Evolutionary conservation across 768 basidiomycete genomes (phyloP).

Genomic region (Psilocybe tampanensis): DNA sequence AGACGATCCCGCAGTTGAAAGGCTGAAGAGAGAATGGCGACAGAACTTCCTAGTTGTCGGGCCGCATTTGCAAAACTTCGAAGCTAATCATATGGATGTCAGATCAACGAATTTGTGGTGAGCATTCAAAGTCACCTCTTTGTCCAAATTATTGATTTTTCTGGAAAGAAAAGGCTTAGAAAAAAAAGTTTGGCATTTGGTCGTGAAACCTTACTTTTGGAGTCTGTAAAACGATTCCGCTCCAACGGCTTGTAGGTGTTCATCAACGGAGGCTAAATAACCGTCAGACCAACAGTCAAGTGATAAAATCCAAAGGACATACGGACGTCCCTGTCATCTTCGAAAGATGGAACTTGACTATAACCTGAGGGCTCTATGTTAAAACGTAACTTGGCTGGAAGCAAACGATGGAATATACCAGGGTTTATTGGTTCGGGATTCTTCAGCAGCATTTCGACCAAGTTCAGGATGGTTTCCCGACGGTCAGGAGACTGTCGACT

Average conservation of each 20-base stretch:
- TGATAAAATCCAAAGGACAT: constrained; percentile 32
- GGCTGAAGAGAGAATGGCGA: constrained; percentile 74
- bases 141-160: constrained; percentile 63
- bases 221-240: constrained; percentile 68
- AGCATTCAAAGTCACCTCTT: constrained; percentile 45
- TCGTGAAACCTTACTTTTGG: constrained; percentile 46
- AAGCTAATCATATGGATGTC: constrained; percentile 41
- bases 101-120: not conserved
- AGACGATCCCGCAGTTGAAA: constrained; percentile 72
- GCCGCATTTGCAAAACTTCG: constrained; percentile 78
- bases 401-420: constrained; percentile 26
- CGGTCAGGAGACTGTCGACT: constrained; percentile 36
- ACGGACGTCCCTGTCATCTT: constrained; percentile 71
- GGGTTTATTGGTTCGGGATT: constrained; percentile 32
- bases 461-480: constrained; percentile 49
- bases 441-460: constrained; percentile 53
- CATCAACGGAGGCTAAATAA: constrained; percentile 60
- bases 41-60: constrained; percentile 75
- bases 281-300: not conserved
- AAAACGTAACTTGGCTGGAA: not conserved
- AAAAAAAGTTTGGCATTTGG: too few relatives aligned
- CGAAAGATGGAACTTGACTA: constrained; percentile 48
- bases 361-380: constrained; percentile 28
- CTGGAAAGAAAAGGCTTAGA: constrained; percentile 30
- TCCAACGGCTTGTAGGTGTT: constrained; percentile 68